These are phyloP conservation scores for Alternaria consortialis DNA, from an alignment of 2,329 filamentous ascomycete genomes.

Conservation along the genomic window DNA sequence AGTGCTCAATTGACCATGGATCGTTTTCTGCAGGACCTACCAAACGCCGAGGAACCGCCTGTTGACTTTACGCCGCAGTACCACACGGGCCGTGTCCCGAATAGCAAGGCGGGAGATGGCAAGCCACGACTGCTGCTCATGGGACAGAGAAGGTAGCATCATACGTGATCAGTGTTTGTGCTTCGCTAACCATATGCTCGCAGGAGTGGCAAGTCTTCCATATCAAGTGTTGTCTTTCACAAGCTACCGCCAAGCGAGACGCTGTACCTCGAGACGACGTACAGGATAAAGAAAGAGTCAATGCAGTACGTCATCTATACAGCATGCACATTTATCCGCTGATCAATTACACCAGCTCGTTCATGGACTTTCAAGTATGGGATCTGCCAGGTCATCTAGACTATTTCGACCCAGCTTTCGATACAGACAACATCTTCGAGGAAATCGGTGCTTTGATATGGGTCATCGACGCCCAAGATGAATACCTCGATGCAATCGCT, in stretches of 20 bases:
- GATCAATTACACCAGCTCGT: conserved; percentile 69
- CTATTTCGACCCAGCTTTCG: conserved; percentile 87
- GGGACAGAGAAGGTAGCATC: conserved; percentile 86
- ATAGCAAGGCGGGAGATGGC: conserved; percentile 63
- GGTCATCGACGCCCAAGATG: conserved; percentile 98
- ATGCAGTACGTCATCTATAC: conserved; percentile 75
- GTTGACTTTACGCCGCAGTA: conserved; percentile 51
- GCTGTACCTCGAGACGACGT: conserved; percentile 93
- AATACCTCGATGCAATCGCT: conserved; percentile 90
- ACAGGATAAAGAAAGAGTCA: conserved; percentile 90
- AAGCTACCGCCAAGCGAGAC: conserved; percentile 97
- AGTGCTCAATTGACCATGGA: conserved; percentile 55
- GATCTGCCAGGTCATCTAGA: conserved; percentile 96
- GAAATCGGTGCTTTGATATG: conserved; percentile 95
- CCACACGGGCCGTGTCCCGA: conserved; percentile 56
- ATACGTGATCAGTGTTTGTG: not conserved
- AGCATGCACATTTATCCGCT: not conserved
- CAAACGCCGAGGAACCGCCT: conserved; percentile 52
- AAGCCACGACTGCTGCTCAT: conserved; percentile 91
- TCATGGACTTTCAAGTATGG: conserved; percentile 99
- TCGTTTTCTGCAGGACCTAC: conserved; percentile 55
- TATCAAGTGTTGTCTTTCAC: conserved; percentile 98
- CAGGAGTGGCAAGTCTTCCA: conserved; percentile 97
- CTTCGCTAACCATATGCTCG: conserved; percentile 24
- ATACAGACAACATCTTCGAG: conserved; percentile 92